Evolutionary conservation across 2,329 filamentous ascomycete species (phyloP), one percentile per base, ranked within the genome.

Genomic region (Beauveria caledonica): DNA sequence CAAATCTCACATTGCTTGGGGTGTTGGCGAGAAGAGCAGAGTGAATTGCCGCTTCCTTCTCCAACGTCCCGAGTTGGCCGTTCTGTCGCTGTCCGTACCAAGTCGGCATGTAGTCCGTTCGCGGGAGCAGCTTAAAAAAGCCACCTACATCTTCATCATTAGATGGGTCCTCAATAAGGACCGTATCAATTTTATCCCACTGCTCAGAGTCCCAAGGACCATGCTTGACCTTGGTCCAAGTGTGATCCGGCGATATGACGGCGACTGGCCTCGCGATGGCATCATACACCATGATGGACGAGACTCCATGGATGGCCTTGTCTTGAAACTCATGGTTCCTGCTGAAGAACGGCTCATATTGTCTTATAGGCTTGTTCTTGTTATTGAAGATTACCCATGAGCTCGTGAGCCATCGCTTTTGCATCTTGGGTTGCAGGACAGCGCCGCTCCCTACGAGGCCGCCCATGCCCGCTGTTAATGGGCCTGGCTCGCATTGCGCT

Each of bases 301-400:
- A 57, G 5, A 60, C 51, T 6, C 64, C 66, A 25, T 56, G 33
- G 5, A 36, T 60, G 8, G 54, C 33, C 1, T 62, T 46, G 25
- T 27, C n/a, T 27, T 62, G 27, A 57, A 63, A 68, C 15, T 25
- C 13, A 49, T 65, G 64, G 1, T 54, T 63, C 13, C 54, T 42
- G 23, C 29, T 42, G 45, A 68, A 66, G 54, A 67, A 66, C 3
- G 66, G 66, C 21, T 67, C 63, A 42, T 61, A 68, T 44, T 64
- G 27, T 23, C 49, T 50, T 5, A 68, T 60, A 15, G 65, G 51
- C 3, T 59, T 49, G 27, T 61, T 61, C 27, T 69, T 69, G 57
- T 64, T 66, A 60, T 69, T 68, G 50, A 51, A 62, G 19, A 68
- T 60, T 1, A 54, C 58, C 66, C 67, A 68, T 8, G 63, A 63